These are phyloP conservation scores for Alternaria sp. DNA, from an alignment of 2,329 filamentous ascomycete species.

Conservation along the genomic window DNA sequence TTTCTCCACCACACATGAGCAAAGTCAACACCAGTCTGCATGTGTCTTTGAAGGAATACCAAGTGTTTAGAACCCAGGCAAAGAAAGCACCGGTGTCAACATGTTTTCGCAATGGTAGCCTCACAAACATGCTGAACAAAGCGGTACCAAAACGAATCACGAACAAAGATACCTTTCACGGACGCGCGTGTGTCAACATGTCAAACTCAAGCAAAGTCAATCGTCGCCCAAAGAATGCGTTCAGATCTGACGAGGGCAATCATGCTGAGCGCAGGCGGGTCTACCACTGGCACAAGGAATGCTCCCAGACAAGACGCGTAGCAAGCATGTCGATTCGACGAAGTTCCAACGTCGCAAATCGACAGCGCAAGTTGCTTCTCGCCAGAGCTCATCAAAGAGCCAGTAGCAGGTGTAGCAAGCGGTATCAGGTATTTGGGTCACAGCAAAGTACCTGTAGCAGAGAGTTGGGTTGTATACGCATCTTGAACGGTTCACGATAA, in stretches of 20 bases:
- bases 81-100: neutral
- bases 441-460: neutral
- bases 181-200: neutral
- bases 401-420: neutral
- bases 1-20: neutral
- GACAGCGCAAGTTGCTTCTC: neutral
- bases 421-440: neutral
- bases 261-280: neutral
- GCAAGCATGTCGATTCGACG: neutral
- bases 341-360: neutral
- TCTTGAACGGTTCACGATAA: neutral
- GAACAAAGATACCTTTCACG: neutral
- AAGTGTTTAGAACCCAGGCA: neutral
- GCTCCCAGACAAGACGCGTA: neutral
- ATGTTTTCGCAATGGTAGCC: neutral
- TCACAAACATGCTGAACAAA: neutral
- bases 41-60: neutral
- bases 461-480: neutral
- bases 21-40: neutral
- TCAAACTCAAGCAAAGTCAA: neutral
- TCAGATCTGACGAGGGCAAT: neutral
- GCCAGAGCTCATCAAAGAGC: neutral
- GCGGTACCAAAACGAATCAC: neutral
- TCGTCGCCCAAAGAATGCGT: neutral
- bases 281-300: neutral